phyloP scores from a whole-genome alignment of 768 basidiomycete genomes.

The Boletus eberwhitei region DNA sequence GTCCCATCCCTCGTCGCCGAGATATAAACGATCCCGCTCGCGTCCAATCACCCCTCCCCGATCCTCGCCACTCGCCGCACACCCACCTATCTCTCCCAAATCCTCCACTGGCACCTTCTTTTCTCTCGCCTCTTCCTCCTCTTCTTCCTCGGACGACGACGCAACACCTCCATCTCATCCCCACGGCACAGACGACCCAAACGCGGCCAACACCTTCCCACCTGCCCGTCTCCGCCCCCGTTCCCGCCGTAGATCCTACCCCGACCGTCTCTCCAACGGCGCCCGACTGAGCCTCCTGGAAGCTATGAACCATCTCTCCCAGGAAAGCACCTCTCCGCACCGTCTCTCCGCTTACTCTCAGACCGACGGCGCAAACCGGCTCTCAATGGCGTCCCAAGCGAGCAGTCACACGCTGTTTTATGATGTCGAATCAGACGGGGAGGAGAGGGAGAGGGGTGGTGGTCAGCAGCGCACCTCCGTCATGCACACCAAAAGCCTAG shows the following conservation, averaged over 20 bases:
- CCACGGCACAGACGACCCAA: background rate
- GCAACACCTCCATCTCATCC: background rate
- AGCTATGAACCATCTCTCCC: conserved; percentile 26
- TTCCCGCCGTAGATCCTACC: conserved; percentile 20
- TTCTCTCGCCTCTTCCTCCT: conserved; percentile 13
- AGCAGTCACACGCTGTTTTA: conserved; percentile 30
- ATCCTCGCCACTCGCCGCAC: conserved; percentile 10
- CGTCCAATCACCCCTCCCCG: conserved; percentile 17
- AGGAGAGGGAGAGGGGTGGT: background rate
- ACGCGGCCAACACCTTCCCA: background rate
- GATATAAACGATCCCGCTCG: conserved; percentile 15
- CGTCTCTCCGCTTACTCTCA: conserved; percentile 8
- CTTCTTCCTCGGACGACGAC: conserved; percentile 19
- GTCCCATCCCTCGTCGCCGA: conserved; percentile 1
- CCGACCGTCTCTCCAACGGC: conserved; percentile 22
- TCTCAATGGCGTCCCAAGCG: conserved; percentile 22
- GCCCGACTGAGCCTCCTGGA: conserved; percentile 27
- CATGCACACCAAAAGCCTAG: conserved; percentile 22
- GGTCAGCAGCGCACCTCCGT: background rate
- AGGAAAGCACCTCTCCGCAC: conserved; percentile 6
- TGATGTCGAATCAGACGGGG: conserved; percentile 13
- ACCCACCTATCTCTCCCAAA: conserved; percentile 23
- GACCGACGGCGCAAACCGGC: conserved; percentile 11
- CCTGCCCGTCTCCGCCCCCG: conserved; percentile 16
- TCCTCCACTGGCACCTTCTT: conserved; percentile 28